Base-by-base conservation (phyloP, 2,329 filamentous ascomycete species). In the Sporothrix humicola region DNA sequence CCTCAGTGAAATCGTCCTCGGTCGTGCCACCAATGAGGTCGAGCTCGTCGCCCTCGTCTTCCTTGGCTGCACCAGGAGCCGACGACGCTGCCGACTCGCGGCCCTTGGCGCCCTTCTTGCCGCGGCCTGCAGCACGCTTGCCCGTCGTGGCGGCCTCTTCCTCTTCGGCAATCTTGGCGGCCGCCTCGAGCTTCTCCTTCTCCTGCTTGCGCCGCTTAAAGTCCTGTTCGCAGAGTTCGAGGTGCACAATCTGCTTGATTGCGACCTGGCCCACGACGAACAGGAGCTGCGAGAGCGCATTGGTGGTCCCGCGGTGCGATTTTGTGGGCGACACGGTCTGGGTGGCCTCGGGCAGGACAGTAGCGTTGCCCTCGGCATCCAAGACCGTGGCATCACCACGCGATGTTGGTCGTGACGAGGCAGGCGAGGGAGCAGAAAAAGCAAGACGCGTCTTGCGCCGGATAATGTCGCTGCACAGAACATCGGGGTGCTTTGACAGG, bases 221-320 rank as follows among this genome's bases (percentile, higher is more conserved):
- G 82, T 99, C 96, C 69, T 96, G 90, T 80, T 99, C 96, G 81
- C 95, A 97, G n/a, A 98, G 87, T 79, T 99, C 96, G 12, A 99
- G 88, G 81, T 99, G 96, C 0, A 99, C 97, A 78, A 99, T 99
- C 80, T 99, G 97, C 84, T 99, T 99, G 80, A 99, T 96, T 15
- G 96, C 96, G 66, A 98, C 93, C 79, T 99, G 96, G 0, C 96
- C 96, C 44, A 98, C 95, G 50, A 97, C 92, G 80, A 98, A 98
- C 0, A 99, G 86, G 1, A 99, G 87, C 79, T 98, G 96, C 0
- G 96, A 97, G 1, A 99, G 86, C 0, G 89, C 91, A 65, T 52
- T 69, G 26, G 48, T 69, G 23, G 66, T 69, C 4, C 48, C 66
- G 26, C 66, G 66, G 8, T 69, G 46, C 8, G 66, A 69, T 46